phyloP scores from a whole-genome alignment of 805 yeast genomes.

The Candida pseudofarinosa region DNA sequence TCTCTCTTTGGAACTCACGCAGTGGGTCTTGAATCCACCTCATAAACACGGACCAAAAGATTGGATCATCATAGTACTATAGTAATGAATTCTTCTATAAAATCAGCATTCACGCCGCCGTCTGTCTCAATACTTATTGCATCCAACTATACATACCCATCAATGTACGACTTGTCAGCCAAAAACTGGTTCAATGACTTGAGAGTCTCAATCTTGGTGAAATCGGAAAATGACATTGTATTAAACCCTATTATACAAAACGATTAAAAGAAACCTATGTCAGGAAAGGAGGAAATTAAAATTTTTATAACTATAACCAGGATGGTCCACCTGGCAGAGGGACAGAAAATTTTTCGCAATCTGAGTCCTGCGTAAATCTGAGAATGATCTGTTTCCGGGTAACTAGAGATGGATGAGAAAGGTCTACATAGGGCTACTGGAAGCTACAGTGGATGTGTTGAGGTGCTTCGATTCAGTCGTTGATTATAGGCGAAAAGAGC shows the following conservation, averaged over 20 bases:
- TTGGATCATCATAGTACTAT: constrained; percentile 56
- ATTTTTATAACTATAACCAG: neutral
- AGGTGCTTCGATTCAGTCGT: no score
- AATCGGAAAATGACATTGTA: constrained; percentile 73
- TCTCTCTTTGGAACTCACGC: constrained; percentile 74
- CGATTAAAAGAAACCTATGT: neutral
- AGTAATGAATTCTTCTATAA: neutral
- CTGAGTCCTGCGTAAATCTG: neutral
- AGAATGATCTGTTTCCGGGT: no score
- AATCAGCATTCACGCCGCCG: neutral
- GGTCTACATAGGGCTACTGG: no score
- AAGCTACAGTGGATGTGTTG: no score
- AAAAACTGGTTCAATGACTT: constrained; percentile 75
- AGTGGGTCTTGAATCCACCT: constrained; percentile 95
- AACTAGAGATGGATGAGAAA: no score
- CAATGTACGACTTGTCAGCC: constrained; percentile 90
- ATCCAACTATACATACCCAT: constrained; percentile 68
- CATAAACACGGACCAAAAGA: constrained; percentile 95
- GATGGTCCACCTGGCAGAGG: neutral
- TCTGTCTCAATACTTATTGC: neutral
- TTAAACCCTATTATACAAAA: neutral
- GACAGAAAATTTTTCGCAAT: neutral
- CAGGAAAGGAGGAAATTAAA: neutral
- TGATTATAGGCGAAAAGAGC: no score
- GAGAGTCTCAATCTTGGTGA: constrained; percentile 64